Conservation (phyloP, 1,284 basidiomycete genomes). For the Fomitiporia mediterranea region DNA sequence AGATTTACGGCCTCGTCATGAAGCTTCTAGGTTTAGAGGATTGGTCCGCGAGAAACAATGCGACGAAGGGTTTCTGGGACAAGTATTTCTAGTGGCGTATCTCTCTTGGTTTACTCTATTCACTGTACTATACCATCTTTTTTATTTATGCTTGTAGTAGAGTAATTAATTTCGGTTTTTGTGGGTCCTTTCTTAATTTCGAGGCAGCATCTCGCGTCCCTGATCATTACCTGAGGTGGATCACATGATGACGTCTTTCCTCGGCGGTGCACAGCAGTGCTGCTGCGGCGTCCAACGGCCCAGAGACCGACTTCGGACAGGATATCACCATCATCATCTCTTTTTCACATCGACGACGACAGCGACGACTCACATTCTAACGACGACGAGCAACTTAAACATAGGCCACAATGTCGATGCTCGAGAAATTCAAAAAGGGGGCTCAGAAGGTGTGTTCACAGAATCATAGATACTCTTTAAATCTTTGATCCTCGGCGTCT, state of each 20-base stretch:
- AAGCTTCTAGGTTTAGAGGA: constrained; percentile 64
- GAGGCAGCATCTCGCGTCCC: not conserved
- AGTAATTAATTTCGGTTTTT: not conserved
- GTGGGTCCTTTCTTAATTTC: not conserved
- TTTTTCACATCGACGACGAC: not conserved
- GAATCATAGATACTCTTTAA: not conserved
- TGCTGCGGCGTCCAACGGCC: not conserved
- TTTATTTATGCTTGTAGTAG: not conserved
- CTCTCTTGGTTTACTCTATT: not conserved
- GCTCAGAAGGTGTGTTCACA: constrained; percentile 54
- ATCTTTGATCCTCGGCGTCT: not conserved
- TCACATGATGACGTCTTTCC: constrained; percentile 2
- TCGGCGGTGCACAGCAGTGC: not conserved
- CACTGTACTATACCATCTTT: not conserved
- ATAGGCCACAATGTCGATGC: constrained; percentile 45
- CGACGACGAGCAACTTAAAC: not conserved
- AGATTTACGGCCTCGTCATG: constrained; percentile 81
- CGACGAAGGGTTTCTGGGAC: constrained; percentile 77
- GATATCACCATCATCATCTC: not conserved
- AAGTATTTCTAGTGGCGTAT: constrained; percentile 49
- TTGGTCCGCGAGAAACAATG: constrained; percentile 64
- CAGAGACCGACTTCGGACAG: not conserved
- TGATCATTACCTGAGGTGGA: not conserved
- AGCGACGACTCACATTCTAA: not conserved
- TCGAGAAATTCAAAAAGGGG: constrained; percentile 77